Evolutionary conservation across 2,329 filamentous ascomycete genomes (phyloP).

Genomic region (Ustilaginoidea virens): DNA sequence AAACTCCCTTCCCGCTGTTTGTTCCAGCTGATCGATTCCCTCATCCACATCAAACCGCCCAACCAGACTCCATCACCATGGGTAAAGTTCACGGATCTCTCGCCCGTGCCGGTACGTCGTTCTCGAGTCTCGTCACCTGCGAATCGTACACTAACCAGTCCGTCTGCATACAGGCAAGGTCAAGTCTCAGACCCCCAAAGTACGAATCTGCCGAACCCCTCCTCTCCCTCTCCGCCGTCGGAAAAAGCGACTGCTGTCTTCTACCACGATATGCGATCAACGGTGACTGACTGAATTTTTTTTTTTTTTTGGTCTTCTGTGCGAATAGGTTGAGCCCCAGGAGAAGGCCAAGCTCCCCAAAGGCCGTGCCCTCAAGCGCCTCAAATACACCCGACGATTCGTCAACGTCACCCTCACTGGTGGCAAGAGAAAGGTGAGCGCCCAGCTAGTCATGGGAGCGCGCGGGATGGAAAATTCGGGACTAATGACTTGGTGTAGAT

Average conservation of each 20-base stretch:
- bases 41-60: conserved; percentile 20
- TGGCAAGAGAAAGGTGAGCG: conserved; percentile 92
- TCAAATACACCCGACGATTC: conserved; percentile 93
- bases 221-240: conserved; percentile 2
- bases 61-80: conserved; percentile 44
- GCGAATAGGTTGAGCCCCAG: conserved; percentile 59
- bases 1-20: conserved; percentile 15
- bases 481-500: conserved; percentile 35
- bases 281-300: conserved; percentile 15
- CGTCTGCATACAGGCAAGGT: conserved; percentile 75
- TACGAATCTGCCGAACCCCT: conserved; percentile 28
- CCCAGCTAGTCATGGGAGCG: not conserved
- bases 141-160: not conserved
- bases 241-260: too few relatives aligned
- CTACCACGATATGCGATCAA: conserved; percentile 6
- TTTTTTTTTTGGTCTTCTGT: too few relatives aligned
- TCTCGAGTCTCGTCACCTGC: conserved; percentile 13
- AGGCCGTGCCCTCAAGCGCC: conserved; percentile 94
- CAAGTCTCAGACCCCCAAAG: conserved; percentile 91
- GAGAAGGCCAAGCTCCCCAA: conserved; percentile 97
- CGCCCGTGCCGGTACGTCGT: conserved; percentile 54
- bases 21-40: conserved; percentile 12
- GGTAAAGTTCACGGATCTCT: conserved; percentile 91
- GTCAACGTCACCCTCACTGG: conserved; percentile 95
- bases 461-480: not conserved